Percentiles rank a stretch among this genome's conserved stretches.
Conservation (phyloP, 139 green algal species). For the Raphidocelis subcapitata region DNA sequence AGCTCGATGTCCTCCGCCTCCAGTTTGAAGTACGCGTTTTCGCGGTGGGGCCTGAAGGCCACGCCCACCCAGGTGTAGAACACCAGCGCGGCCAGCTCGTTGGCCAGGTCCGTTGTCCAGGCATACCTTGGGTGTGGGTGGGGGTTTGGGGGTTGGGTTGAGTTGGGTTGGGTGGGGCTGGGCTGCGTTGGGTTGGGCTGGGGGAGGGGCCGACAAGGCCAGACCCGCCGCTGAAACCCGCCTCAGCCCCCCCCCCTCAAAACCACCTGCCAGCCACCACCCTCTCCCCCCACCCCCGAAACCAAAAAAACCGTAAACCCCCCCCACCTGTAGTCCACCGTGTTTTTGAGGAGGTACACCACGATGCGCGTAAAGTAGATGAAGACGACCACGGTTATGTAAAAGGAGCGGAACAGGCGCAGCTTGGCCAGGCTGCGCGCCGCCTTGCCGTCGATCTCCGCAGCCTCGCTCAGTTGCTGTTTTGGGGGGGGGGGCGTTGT, state of each 20-base stretch:
- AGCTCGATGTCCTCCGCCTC: slow-evolving; percentile 63
- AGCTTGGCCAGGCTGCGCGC: slow-evolving; percentile 85
- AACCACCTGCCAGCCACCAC: too few relatives aligned
- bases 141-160: too few relatives aligned
- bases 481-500: background rate
- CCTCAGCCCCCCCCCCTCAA: too few relatives aligned
- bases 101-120: slow-evolving; percentile 70
- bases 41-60: slow-evolving; percentile 62
- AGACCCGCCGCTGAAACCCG: too few relatives aligned
- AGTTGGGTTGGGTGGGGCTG: slow-evolving; percentile 20
- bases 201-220: background rate
- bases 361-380: slow-evolving; percentile 99
- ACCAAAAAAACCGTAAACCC: too few relatives aligned
- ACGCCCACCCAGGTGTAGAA: slow-evolving; percentile 90
- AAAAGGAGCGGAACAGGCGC: slow-evolving; percentile 94
- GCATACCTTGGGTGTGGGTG: slow-evolving; percentile 72
- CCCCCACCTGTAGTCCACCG: background rate
- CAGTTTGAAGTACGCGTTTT: slow-evolving; percentile 81
- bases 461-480: slow-evolving; percentile 57
- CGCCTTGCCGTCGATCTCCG: slow-evolving; percentile 63
- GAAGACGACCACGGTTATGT: slow-evolving; percentile 90
- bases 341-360: slow-evolving; percentile 88
- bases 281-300: too few relatives aligned
- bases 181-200: background rate
- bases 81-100: slow-evolving; percentile 80